These are phyloP conservation scores for Lanmaoa rubissima DNA, from an alignment of 768 basidiomycete species.

Conservation along the genomic window DNA sequence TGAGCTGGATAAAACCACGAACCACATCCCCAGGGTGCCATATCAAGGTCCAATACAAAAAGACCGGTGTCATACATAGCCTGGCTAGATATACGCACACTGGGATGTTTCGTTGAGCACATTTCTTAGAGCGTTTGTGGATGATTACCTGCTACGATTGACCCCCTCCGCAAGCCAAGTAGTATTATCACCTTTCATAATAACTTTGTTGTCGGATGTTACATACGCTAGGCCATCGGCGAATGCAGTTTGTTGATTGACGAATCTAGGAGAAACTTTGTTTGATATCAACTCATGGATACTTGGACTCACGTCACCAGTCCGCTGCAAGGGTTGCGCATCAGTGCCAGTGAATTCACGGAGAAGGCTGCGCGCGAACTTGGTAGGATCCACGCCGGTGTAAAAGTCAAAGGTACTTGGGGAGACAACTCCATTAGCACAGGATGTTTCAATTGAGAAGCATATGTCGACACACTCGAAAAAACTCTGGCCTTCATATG, in stretches of 20 bases:
- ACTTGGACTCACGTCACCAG: constrained; percentile 57
- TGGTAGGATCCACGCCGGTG: constrained; percentile 61
- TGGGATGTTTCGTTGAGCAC: constrained; percentile 22
- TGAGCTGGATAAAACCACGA: not conserved
- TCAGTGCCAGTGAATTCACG: constrained; percentile 14
- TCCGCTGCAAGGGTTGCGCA: constrained; percentile 45
- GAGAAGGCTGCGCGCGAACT: constrained; percentile 33
- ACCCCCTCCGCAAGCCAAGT: constrained; percentile 51
- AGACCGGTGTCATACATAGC: constrained; percentile 71
- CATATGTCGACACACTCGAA: constrained; percentile 55
- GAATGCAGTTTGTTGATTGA: constrained; percentile 54
- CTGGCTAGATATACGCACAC: constrained; percentile 74
- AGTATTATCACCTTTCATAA: constrained; percentile 78
- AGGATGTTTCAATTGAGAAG: not conserved
- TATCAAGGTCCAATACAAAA: constrained; percentile 79
- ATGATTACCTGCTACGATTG: constrained; percentile 56
- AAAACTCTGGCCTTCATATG: constrained; percentile 63
- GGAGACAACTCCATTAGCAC: constrained; percentile 5
- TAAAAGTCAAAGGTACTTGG: constrained; percentile 60
- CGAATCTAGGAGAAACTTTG: constrained; percentile 48
- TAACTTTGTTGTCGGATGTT: constrained; percentile 53
- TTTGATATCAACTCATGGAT: constrained; percentile 1
- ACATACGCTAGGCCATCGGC: constrained; percentile 54
- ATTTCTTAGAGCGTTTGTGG: not conserved
- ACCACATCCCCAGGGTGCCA: constrained; percentile 91